Conservation (phyloP, 345 rosid genomes). For the Gynandropsis gynandra region DNA sequence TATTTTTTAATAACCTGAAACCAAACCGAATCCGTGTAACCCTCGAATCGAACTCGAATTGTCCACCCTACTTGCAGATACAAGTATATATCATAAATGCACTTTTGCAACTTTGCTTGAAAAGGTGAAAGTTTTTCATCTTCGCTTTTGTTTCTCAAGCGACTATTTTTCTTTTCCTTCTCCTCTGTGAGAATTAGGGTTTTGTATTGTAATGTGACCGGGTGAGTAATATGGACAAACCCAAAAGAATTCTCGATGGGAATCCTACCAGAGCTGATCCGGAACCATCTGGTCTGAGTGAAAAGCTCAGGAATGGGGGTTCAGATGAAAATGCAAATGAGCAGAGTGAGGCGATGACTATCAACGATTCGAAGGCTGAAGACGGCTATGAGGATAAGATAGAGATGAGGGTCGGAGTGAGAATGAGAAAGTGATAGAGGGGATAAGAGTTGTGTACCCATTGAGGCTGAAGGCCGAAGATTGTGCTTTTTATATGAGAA, state of each 20-base stretch:
- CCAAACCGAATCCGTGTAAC: too few species aligned
- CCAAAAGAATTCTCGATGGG: background rate
- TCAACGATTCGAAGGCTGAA: constrained; percentile 11
- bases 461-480: constrained; percentile 78
- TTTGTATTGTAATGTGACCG: constrained; percentile 19
- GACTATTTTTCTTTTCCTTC: constrained; percentile 19
- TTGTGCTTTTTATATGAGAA: constrained; percentile 72
- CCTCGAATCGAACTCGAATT: too few species aligned
- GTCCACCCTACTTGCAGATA: too few species aligned
- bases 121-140: constrained; percentile 12
- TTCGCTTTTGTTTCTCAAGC: background rate
- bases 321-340: constrained; percentile 9
- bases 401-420: constrained; percentile 14
- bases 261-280: constrained; percentile 4
- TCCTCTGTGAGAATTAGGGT: constrained; percentile 24
- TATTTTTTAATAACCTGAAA: too few species aligned
- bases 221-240: constrained; percentile 3
- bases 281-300: constrained; percentile 16
- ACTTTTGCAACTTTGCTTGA: too few species aligned
- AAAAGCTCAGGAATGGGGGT: constrained; percentile 33
- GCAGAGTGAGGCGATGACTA: constrained; percentile 9
- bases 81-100: too few species aligned
- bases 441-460: constrained; percentile 37
- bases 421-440: constrained; percentile 12
- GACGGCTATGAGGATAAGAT: constrained; percentile 5